phyloP scores from a whole-genome alignment of 306 rosid genomes.

The Notholithocarpus densiflorus region DNA sequence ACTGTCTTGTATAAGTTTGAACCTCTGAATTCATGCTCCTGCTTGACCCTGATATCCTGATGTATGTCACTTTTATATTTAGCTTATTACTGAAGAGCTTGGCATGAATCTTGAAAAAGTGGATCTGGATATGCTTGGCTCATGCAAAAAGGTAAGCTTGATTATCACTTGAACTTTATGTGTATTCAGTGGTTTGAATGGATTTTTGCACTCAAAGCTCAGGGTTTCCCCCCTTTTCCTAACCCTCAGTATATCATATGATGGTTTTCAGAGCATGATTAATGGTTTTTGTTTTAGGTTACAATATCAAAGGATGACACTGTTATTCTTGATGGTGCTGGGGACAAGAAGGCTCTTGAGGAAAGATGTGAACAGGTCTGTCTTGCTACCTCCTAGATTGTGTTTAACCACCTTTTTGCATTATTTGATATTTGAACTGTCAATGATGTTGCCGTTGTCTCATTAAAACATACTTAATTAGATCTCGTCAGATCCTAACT shows the following conservation, averaged over 20 bases:
- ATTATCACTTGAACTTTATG: not conserved
- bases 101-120: constrained; percentile 92
- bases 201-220: not conserved
- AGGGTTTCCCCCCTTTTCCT: not conserved
- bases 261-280: not conserved
- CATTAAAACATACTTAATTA: not conserved
- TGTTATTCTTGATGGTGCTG: constrained; percentile 92
- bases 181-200: not conserved
- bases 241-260: not conserved
- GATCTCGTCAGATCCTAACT: not conserved
- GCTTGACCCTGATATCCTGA: not conserved
- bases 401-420: not conserved
- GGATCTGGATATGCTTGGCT: constrained; percentile 69
- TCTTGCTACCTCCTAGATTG: constrained; percentile 4
- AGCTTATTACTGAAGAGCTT: constrained; percentile 94
- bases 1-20: not conserved
- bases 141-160: constrained; percentile 79
- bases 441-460: not conserved
- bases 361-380: constrained; percentile 97
- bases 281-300: constrained; percentile 37
- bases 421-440: constrained; percentile 2
- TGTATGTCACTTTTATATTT: not conserved
- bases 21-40: not conserved
- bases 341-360: constrained; percentile 82
- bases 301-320: constrained; percentile 97